Base-by-base conservation (phyloP, 805 yeast genomes). In the Dipodascopsis tothii region DNA sequence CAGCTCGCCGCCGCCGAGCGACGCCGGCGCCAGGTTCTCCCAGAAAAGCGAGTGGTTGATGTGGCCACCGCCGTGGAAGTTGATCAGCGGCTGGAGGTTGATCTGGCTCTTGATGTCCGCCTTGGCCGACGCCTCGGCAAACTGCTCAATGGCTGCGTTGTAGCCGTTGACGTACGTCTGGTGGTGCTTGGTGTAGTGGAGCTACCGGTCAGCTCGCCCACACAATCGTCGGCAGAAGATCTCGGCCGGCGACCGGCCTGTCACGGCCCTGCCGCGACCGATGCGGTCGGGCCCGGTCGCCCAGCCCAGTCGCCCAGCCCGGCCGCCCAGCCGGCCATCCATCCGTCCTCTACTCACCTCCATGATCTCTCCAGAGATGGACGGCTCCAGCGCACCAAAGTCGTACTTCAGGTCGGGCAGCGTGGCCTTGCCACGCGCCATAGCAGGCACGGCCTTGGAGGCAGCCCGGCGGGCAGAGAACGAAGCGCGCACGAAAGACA, bases 31-130 rank as follows among this genome's bases (percentile, higher is more conserved):
- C 61, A 86, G 71, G 69, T 80, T 83, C 66, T 82, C 81, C 94
- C 94, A 86, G 75, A 83, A 86, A 54, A 86, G 68, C 54, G 78
- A 70, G 69, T 86, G 96, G 77, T 86, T 86, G 60, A 80, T 70
- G 71, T 71, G 84, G 23, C 96, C 96, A 63, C 96, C 96, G 56
- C 92, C 92, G 65, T 86, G 88, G 78, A 86, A 86, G 63, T 84
- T 86, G 70, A 87, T 77, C 56, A 74, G 69, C 57, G 83, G 82
- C 63, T 81, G 83, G 53, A 84, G 70, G 48, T 69, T 66, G 44
- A 68, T 61, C 58, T 81, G 72, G 39, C 80, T 65, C 60, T 75
- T 75, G 59, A 74, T 68, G 50, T 81, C 83, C 50, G 80, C 75
- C 43, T 70, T 69, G 33, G 67, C 65, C 48, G 74, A 60, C 38